A percentile compares a stretch with the other conserved stretches of the same genome.
phyloP scores from a whole-genome alignment of 768 basidiomycete genomes.

The Lactifluus echinatus region DNA sequence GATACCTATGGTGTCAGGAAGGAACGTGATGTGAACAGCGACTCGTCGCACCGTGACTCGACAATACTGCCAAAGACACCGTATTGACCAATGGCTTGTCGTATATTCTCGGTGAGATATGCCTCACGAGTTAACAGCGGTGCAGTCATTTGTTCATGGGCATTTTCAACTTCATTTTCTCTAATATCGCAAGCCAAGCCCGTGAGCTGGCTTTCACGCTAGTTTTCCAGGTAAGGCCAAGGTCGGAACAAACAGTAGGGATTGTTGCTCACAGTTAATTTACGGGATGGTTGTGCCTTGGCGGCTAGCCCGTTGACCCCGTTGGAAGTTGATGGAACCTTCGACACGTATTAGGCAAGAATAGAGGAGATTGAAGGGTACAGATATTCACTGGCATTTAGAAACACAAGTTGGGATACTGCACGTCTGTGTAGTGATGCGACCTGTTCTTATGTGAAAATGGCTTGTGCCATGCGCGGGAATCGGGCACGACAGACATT shows the following conservation, averaged over 20 bases:
- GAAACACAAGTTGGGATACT: too few species aligned
- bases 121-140: constrained; percentile 27
- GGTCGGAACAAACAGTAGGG: not conserved
- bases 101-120: constrained; percentile 18
- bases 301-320: not conserved
- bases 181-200: not conserved
- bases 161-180: constrained; percentile 1
- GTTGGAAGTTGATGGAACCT: not conserved
- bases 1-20: not conserved
- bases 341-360: not conserved
- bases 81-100: constrained; percentile 41
- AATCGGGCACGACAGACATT: not conserved
- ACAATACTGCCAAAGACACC: constrained; percentile 45
- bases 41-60: constrained; percentile 1
- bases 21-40: not conserved
- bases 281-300: too few species aligned
- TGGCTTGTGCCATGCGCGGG: not conserved
- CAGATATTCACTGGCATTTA: not conserved
- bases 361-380: not conserved
- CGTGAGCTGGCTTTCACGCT: constrained; percentile 8
- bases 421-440: too few species aligned
- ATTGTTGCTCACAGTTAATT: not conserved
- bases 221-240: not conserved
- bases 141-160: constrained; percentile 25
- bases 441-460: constrained; percentile 6